phyloP scores from a whole-genome alignment of 352 stramenopile genomes.

The Phytopythium delawarense region DNA sequence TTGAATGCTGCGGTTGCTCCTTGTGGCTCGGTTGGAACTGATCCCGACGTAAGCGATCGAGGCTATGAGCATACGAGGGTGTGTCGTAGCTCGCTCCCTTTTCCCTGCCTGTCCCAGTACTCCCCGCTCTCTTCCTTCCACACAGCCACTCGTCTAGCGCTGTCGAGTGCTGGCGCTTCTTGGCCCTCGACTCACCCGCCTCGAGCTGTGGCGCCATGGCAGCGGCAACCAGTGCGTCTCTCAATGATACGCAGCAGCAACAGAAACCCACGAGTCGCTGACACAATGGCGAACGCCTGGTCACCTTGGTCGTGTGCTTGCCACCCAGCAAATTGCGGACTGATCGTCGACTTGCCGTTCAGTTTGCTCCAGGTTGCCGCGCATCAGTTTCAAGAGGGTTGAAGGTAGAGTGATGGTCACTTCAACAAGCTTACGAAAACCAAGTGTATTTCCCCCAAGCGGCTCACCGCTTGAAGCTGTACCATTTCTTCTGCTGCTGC shows the following conservation, averaged over 20 bases:
- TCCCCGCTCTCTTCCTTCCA: neutral
- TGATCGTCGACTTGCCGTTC: neutral
- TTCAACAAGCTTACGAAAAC: constrained; percentile 18
- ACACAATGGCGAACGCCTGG: no score
- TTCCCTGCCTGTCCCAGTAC: neutral
- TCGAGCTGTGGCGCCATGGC: neutral
- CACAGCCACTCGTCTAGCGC: neutral
- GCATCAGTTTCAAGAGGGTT: neutral
- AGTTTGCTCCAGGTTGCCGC: neutral
- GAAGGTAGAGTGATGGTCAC: constrained; percentile 47
- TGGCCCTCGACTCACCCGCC: neutral
- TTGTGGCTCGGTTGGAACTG: neutral
- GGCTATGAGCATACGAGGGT: neutral
- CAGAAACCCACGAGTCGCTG: no score
- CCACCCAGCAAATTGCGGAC: neutral
- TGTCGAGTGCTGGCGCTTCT: neutral
- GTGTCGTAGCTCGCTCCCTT: neutral
- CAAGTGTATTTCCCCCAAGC: neutral
- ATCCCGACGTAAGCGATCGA: neutral
- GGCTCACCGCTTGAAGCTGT: constrained; percentile 4
- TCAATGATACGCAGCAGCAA: no score
- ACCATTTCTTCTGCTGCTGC: constrained; percentile 45
- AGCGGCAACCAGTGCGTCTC: neutral
- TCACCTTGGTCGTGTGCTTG: neutral
- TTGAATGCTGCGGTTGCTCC: neutral